A percentile compares a stretch with the other conserved stretches of the same genome.
These are phyloP conservation scores for Saururus chinensis DNA, from an alignment of 164 flowering plant species.

Conservation along the genomic window DNA sequence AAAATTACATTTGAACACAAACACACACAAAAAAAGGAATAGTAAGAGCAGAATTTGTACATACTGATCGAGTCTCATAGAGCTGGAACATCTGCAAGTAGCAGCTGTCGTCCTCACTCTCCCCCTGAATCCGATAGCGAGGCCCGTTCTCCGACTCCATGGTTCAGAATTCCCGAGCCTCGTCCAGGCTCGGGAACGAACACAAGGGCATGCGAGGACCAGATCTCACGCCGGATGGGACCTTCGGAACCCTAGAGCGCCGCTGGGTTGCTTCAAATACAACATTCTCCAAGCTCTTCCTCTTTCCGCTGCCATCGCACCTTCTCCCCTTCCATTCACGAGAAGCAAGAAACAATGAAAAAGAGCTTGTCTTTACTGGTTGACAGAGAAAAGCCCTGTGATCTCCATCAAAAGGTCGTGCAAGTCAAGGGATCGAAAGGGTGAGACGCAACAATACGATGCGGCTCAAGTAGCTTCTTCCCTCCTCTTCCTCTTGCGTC, in stretches of 20 bases:
- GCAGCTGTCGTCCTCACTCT: conserved; percentile 8
- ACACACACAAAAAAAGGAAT: not conserved
- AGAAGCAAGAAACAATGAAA: not conserved
- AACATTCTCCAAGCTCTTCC: conserved; percentile 17
- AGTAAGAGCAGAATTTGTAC: not conserved
- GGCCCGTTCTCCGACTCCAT: conserved; percentile 38
- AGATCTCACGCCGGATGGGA: conserved; percentile 8
- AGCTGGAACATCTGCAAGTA: conserved; percentile 76
- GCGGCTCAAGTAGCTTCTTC: no score
- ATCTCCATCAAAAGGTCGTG: no score
- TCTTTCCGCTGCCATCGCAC: conserved; percentile 2
- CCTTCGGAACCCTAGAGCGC: conserved; percentile 8
- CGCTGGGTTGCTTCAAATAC: conserved; percentile 49
- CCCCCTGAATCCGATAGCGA: conserved; percentile 16
- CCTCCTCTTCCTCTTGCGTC: no score
- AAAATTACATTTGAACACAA: not conserved
- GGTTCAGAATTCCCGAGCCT: conserved; percentile 36
- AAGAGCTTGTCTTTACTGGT: not conserved
- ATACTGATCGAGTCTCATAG: conserved; percentile 90
- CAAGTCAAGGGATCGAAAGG: no score
- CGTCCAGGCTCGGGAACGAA: conserved; percentile 26
- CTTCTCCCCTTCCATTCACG: conserved; percentile 14
- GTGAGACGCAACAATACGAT: no score
- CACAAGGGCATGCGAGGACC: conserved; percentile 21
- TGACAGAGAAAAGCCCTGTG: no score